phyloP scores from a whole-genome alignment of 306 rosid genomes.

The Begonia fuchsioides region DNA sequence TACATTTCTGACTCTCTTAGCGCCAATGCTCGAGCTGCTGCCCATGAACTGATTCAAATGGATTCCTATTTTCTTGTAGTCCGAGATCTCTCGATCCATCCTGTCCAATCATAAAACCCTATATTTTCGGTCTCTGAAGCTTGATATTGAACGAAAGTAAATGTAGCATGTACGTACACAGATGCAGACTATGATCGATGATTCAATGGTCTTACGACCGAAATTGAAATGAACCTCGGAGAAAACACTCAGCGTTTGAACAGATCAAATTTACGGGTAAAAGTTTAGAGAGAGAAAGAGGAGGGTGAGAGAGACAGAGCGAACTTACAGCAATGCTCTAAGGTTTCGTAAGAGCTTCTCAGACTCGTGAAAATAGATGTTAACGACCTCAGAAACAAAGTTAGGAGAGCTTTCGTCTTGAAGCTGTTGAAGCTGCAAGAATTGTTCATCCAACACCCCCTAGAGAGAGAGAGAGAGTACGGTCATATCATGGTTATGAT shows the following conservation, averaged over 20 bases:
- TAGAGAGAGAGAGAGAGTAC: conserved; percentile 1
- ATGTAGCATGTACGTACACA: too few relatives aligned
- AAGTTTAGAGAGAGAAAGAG: neutral
- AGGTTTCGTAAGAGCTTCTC: conserved; percentile 77
- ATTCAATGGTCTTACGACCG: too few relatives aligned
- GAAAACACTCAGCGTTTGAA: too few relatives aligned
- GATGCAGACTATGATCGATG: too few relatives aligned
- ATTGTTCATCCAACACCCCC: conserved; percentile 93
- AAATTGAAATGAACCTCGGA: too few relatives aligned
- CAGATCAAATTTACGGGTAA: too few relatives aligned
- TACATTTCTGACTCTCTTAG: conserved; percentile 71
- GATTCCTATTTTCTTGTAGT: conserved; percentile 69
- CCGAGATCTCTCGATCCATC: conserved; percentile 54
- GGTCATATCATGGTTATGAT: too few relatives aligned
- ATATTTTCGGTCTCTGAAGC: too few relatives aligned
- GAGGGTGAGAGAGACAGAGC: neutral
- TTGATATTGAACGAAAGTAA: too few relatives aligned
- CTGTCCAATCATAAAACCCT: conserved; percentile 14
- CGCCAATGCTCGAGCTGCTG: conserved; percentile 95
- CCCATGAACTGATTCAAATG: conserved; percentile 92
- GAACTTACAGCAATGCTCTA: conserved; percentile 46
- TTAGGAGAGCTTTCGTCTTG: conserved; percentile 88
- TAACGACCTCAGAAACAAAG: conserved; percentile 82
- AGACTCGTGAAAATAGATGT: conserved; percentile 83
- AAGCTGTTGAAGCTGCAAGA: conserved; percentile 87